Evolutionary conservation across 352 stramenopile species (phyloP).

Genomic region (Phytophthora kernoviae): DNA sequence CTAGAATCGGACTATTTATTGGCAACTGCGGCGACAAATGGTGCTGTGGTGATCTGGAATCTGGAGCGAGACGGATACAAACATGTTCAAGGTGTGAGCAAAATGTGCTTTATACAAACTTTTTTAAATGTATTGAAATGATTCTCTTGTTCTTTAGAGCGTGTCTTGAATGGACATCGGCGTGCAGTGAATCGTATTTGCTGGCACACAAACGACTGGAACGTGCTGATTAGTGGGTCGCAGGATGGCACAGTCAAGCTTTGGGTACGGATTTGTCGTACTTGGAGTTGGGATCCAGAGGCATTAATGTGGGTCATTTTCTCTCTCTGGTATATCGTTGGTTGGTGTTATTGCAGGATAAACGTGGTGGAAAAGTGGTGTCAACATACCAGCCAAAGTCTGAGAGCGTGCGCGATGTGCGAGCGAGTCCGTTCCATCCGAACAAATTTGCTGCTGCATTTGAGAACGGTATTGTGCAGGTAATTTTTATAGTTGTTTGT

Average conservation of each 20-base stretch:
- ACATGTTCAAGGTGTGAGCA: conserved; percentile 73
- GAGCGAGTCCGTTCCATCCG: conserved; percentile 72
- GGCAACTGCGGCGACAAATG: conserved; percentile 85
- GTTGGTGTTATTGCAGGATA: conserved; percentile 50
- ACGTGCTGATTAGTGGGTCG: conserved; percentile 84
- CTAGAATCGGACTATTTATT: conserved; percentile 84
- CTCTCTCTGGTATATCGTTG: not conserved
- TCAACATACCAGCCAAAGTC: conserved; percentile 87
- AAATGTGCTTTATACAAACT: not conserved
- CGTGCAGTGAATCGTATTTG: conserved; percentile 89
- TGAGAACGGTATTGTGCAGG: conserved; percentile 86
- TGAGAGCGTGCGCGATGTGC: conserved; percentile 85
- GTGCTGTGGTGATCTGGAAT: conserved; percentile 88
- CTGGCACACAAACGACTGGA: conserved; percentile 83
- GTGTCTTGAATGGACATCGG: conserved; percentile 80
- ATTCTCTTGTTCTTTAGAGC: conserved; percentile 42
- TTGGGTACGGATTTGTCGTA: conserved; percentile 50
- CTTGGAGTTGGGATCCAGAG: no score
- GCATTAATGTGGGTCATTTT: no score
- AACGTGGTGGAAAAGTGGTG: conserved; percentile 66
- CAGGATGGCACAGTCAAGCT: conserved; percentile 90
- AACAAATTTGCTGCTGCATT: conserved; percentile 85
- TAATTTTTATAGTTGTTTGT: conserved; percentile 8
- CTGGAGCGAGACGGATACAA: conserved; percentile 88
- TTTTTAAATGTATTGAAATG: not conserved